These are phyloP conservation scores for Hawksworthiomyces lignivorus DNA, from an alignment of 2,329 filamentous ascomycete genomes.

Conservation along the genomic window DNA sequence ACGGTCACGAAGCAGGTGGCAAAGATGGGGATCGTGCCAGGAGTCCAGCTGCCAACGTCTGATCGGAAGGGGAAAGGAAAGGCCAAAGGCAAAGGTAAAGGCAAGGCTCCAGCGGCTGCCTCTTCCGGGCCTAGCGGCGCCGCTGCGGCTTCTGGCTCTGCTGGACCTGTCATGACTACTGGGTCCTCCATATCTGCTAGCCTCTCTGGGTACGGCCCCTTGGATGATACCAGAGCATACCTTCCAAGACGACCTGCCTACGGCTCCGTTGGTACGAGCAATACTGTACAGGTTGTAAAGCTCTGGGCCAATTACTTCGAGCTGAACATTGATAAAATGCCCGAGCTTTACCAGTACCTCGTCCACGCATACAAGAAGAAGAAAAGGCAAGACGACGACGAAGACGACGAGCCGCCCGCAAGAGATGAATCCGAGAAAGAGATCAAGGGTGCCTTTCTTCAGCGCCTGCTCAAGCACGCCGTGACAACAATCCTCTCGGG, in stretches of 20 bases:
- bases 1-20: too few species aligned
- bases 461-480: constrained; percentile 11
- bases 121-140: background rate
- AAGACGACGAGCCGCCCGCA: background rate
- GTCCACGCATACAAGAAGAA: constrained; percentile 25
- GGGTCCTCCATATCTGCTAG: too few species aligned
- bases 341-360: constrained; percentile 36
- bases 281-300: constrained; percentile 20
- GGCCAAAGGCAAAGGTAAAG: background rate
- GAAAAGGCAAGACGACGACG: constrained; percentile 12
- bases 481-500: constrained; percentile 28
- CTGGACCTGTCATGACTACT: background rate
- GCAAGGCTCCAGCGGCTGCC: background rate
- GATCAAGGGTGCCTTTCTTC: constrained; percentile 14
- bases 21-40: too few species aligned
- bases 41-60: too few species aligned
- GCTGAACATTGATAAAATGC: constrained; percentile 27
- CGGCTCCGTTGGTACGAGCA: constrained; percentile 31
- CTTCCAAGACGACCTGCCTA: constrained; percentile 43
- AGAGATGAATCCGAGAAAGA: background rate
- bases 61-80: too few species aligned
- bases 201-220: too few species aligned
- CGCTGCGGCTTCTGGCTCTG: background rate
- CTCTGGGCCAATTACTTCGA: constrained; percentile 51
- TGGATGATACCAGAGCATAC: too few species aligned